A percentile compares a stretch with the other conserved stretches of the same genome.
Evolutionary conservation across 164 flowering plant genomes (phyloP).

Genomic region (Annona squamosa): DNA sequence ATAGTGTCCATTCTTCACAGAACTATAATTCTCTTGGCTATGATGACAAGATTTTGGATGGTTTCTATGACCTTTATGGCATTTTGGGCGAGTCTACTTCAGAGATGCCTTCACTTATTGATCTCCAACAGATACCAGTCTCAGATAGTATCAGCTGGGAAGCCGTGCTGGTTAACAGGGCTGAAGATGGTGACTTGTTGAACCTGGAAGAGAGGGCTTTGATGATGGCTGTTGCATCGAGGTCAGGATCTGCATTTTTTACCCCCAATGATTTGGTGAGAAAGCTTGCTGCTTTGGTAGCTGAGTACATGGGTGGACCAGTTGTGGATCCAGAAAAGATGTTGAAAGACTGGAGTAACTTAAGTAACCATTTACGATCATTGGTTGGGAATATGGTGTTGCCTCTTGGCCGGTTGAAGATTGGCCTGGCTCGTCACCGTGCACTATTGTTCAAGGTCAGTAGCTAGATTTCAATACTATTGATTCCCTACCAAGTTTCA

Average conservation of each 20-base stretch:
- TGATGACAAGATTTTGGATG: conserved; percentile 94
- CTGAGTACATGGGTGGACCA: conserved; percentile 91
- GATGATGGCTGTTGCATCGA: conserved; percentile 46
- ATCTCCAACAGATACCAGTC: conserved; percentile 69
- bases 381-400: conserved; percentile 74
- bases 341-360: conserved; percentile 58
- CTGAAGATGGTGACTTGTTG: conserved; percentile 63
- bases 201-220: conserved; percentile 70
- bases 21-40: conserved; percentile 81
- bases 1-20: conserved; percentile 66
- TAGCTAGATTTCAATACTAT: not conserved
- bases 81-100: conserved; percentile 45
- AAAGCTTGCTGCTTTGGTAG: conserved; percentile 66
- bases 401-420: conserved; percentile 81
- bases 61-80: conserved; percentile 92
- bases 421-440: conserved; percentile 96
- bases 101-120: conserved; percentile 90
- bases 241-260: conserved; percentile 34
- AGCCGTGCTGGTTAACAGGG: conserved; percentile 75
- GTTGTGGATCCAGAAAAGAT: conserved; percentile 80
- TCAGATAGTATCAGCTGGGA: conserved; percentile 76
- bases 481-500: too few species aligned
- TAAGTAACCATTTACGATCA: conserved; percentile 46
- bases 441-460: conserved; percentile 85
- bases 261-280: conserved; percentile 38